phyloP scores from a whole-genome alignment of 179 eudicot species.

The Drosera spatulata region DNA sequence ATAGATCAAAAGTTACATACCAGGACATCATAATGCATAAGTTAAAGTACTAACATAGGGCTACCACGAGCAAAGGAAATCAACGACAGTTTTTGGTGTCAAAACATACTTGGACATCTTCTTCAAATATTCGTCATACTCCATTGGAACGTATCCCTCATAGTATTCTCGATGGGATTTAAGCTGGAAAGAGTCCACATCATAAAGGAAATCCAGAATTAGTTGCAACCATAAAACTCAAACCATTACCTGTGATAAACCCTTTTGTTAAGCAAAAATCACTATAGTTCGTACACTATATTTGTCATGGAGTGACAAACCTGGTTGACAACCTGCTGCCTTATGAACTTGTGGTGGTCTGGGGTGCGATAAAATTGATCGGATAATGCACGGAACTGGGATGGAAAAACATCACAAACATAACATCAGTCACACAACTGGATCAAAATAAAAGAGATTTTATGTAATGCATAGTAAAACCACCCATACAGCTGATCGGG shows the following conservation, averaged over 20 bases:
- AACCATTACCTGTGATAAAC: not conserved
- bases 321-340: slow-evolving; percentile 72
- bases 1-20: not conserved
- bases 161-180: slow-evolving; percentile 40
- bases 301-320: slow-evolving; percentile 16
- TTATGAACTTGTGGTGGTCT: slow-evolving; percentile 71
- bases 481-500: not conserved
- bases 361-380: slow-evolving; percentile 80
- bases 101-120: slow-evolving; percentile 48
- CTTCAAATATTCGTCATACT: slow-evolving; percentile 47
- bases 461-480: not conserved
- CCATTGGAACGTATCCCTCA: slow-evolving; percentile 65
- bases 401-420: not conserved
- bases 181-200: slow-evolving; percentile 29
- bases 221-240: not conserved
- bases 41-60: not conserved
- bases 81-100: slow-evolving; percentile 1
- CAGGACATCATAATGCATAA: not conserved
- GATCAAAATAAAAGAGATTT: not conserved
- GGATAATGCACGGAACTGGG: slow-evolving; percentile 71
- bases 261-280: not conserved
- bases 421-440: not conserved
- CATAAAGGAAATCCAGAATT: not conserved
- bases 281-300: not conserved
- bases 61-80: not conserved